A percentile compares a stretch with the other conserved stretches of the same genome.
These are phyloP conservation scores for Xylaria grammica DNA, from an alignment of 495 filamentous ascomycete genomes.

Conservation along the genomic window DNA sequence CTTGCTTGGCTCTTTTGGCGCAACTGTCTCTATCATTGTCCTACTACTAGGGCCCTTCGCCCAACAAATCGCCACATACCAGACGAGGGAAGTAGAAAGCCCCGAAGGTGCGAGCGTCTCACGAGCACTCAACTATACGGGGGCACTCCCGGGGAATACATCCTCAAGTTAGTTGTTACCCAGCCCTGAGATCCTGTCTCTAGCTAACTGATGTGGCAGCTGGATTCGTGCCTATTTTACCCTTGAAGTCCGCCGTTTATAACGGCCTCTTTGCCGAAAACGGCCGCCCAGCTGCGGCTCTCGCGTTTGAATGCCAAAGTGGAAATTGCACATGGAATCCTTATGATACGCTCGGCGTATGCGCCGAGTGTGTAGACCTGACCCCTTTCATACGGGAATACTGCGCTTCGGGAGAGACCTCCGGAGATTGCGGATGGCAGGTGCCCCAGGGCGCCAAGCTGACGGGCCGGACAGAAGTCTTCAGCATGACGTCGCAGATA, in stretches of 20 bases:
- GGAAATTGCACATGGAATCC: slow-evolving; percentile 38
- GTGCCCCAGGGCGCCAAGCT: slow-evolving; percentile 31
- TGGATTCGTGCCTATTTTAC: slow-evolving; percentile 37
- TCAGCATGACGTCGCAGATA: slow-evolving; percentile 35
- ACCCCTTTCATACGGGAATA: slow-evolving; percentile 30
- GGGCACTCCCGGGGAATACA: slow-evolving; percentile 17
- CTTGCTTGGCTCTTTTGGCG: slow-evolving; percentile 48
- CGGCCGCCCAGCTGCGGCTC: slow-evolving; percentile 24
- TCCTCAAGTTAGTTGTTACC: slow-evolving; percentile 16
- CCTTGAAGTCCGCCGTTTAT: slow-evolving; percentile 41
- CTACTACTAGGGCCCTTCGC: slow-evolving; percentile 37
- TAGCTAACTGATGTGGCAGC: slow-evolving; percentile 12
- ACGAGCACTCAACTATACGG: slow-evolving; percentile 23
- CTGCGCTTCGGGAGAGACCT: slow-evolving; percentile 18
- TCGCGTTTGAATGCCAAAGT: slow-evolving; percentile 33
- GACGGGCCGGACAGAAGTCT: slow-evolving; percentile 26
- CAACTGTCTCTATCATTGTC: slow-evolving; percentile 46
- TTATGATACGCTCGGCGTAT: slow-evolving; percentile 38
- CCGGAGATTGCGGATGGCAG: slow-evolving; percentile 29
- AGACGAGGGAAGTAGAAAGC: slow-evolving; percentile 16
- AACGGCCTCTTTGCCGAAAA: slow-evolving; percentile 40
- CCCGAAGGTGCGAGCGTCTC: slow-evolving; percentile 22
- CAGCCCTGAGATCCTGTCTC: no score
- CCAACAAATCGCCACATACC: slow-evolving; percentile 32
- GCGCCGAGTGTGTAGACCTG: slow-evolving; percentile 36